A percentile compares a stretch with the other conserved stretches of the same genome.
Conservation (phyloP, 2,329 filamentous ascomycete species). For the Aspergillus persii region DNA sequence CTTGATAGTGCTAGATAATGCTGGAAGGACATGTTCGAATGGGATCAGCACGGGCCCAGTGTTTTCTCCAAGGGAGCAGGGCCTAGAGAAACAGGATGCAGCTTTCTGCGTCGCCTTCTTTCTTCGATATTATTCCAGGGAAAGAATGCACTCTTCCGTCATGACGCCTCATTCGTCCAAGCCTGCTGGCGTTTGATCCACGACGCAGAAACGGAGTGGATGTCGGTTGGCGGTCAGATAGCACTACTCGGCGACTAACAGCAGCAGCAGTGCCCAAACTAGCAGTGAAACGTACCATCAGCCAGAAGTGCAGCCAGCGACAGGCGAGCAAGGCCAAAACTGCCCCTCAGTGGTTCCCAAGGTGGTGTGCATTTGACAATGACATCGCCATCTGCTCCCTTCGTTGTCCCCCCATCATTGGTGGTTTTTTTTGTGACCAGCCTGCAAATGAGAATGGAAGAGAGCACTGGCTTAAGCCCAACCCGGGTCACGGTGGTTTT, state of each 20-base stretch:
- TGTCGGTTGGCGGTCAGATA: slow-evolving; percentile 22
- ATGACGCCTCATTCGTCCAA: slow-evolving; percentile 4
- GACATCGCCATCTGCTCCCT: slow-evolving; percentile 5
- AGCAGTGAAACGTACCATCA: slow-evolving; percentile 16
- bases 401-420: slow-evolving; percentile 17
- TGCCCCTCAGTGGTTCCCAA: slow-evolving; percentile 15
- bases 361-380: not conserved
- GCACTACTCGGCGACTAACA: slow-evolving; percentile 20
- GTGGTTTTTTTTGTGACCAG: slow-evolving; percentile 1
- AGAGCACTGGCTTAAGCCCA: slow-evolving; percentile 3
- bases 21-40: not conserved
- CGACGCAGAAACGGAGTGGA: slow-evolving; percentile 15
- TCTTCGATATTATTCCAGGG: not conserved
- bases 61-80: not conserved
- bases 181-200: slow-evolving; percentile 8
- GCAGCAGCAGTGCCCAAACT: slow-evolving; percentile 30
- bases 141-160: not conserved
- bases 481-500: not conserved
- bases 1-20: not conserved
- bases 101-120: slow-evolving; percentile 4
- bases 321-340: not conserved
- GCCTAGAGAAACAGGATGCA: not conserved
- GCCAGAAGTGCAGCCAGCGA: slow-evolving; percentile 9
- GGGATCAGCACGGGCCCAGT: not conserved
- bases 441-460: not conserved